phyloP scores from a whole-genome alignment of 306 rosid genomes.

The Prunus armeniaca region DNA sequence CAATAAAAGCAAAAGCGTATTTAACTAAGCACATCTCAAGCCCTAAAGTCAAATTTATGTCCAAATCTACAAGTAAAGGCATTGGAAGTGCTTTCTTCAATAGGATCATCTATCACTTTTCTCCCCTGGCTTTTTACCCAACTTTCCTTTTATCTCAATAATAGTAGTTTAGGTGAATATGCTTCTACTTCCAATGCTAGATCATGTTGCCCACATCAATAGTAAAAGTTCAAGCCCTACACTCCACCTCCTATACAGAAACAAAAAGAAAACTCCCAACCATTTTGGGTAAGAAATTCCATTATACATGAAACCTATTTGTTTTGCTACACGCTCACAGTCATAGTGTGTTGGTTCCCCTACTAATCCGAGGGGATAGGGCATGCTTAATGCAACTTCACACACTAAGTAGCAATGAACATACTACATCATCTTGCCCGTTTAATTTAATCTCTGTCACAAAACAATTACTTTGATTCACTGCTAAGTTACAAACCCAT shows the following conservation, averaged over 20 bases:
- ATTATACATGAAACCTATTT: no score
- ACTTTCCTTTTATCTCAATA: background rate
- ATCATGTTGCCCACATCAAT: background rate
- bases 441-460: no score
- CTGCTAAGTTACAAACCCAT: no score
- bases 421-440: no score
- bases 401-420: no score
- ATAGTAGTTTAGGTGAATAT: background rate
- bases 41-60: constrained; percentile 7
- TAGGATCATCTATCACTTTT: background rate
- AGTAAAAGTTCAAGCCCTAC: background rate
- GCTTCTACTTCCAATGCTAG: background rate
- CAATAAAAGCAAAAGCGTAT: background rate
- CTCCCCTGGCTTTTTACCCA: background rate
- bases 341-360: no score
- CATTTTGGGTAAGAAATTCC: no score
- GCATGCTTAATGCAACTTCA: no score
- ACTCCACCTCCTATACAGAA: background rate
- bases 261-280: no score
- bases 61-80: background rate
- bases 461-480: no score
- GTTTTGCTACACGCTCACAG: no score
- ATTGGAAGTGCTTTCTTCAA: constrained; percentile 16
- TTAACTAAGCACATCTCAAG: background rate
- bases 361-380: no score